Percentiles rank a stretch among this genome's conserved stretches.
These are phyloP conservation scores for Curvularia hawaiiensis DNA, from an alignment of 2,329 filamentous ascomycete species.

Conservation along the genomic window DNA sequence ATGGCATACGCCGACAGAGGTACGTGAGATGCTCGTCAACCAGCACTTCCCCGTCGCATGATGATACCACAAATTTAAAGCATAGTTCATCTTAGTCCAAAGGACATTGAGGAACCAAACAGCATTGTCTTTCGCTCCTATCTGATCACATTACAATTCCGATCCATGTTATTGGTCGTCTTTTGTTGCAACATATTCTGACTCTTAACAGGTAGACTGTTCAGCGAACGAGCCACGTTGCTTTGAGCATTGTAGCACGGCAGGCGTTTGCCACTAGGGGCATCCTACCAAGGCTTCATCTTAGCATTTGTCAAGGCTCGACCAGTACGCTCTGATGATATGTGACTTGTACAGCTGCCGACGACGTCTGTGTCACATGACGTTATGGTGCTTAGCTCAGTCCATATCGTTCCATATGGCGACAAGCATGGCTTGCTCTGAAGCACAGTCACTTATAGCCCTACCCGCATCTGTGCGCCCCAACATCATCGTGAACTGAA, in stretches of 20 bases:
- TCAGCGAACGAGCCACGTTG: background rate
- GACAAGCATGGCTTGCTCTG: constrained; percentile 20
- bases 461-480: constrained; percentile 13
- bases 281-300: background rate
- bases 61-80: constrained; percentile 48
- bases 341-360: constrained; percentile 18
- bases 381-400: constrained; percentile 8
- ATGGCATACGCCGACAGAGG: constrained; percentile 17
- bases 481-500: constrained; percentile 9
- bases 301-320: too few relatives aligned
- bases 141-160: constrained; percentile 35
- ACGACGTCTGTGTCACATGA: constrained; percentile 22
- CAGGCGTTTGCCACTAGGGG: background rate
- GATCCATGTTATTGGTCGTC: background rate
- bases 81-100: constrained; percentile 52
- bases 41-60: constrained; percentile 29
- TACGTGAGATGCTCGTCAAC: constrained; percentile 26
- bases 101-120: constrained; percentile 48
- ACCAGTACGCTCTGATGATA: background rate
- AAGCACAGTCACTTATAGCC: constrained; percentile 29
- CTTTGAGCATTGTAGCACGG: constrained; percentile 1
- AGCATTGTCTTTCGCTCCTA: constrained; percentile 52
- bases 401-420: background rate
- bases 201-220: constrained; percentile 8
- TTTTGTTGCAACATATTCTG: constrained; percentile 9